These are phyloP conservation scores for Santalum album DNA, from an alignment of 164 flowering plant species.

Conservation along the genomic window DNA sequence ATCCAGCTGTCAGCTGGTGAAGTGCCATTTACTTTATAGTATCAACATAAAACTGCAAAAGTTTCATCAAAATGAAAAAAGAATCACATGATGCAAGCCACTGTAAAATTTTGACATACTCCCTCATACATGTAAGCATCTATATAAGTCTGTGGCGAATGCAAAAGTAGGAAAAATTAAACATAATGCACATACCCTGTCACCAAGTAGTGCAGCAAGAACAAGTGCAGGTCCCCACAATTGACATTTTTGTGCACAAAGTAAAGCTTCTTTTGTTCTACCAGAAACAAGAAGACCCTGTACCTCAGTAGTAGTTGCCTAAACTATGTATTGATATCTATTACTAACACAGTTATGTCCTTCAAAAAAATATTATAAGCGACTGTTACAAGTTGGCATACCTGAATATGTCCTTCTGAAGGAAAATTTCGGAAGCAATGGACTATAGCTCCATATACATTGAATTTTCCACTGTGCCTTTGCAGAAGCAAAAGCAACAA, in stretches of 20 bases:
- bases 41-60: slow-evolving; percentile 78
- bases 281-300: slow-evolving; percentile 94
- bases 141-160: too few species aligned
- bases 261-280: slow-evolving; percentile 76
- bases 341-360: slow-evolving; percentile 4
- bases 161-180: neutral
- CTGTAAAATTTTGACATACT: neutral
- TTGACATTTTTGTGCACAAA: slow-evolving; percentile 88
- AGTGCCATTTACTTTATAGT: slow-evolving; percentile 93
- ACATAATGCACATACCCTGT: slow-evolving; percentile 46
- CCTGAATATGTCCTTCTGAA: slow-evolving; percentile 74
- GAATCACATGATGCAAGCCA: slow-evolving; percentile 3
- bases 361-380: neutral
- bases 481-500: slow-evolving; percentile 82
- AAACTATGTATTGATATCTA: slow-evolving; percentile 6
- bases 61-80: neutral
- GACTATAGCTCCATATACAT: slow-evolving; percentile 38
- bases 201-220: slow-evolving; percentile 86
- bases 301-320: slow-evolving; percentile 90
- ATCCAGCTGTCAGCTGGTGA: slow-evolving; percentile 66
- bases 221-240: slow-evolving; percentile 94
- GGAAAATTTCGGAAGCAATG: slow-evolving; percentile 74
- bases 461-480: slow-evolving; percentile 36
- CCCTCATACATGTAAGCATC: neutral
- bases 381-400: slow-evolving; percentile 13